Conservation (phyloP, 352 stramenopile species). For the Lagenidium giganteum region DNA sequence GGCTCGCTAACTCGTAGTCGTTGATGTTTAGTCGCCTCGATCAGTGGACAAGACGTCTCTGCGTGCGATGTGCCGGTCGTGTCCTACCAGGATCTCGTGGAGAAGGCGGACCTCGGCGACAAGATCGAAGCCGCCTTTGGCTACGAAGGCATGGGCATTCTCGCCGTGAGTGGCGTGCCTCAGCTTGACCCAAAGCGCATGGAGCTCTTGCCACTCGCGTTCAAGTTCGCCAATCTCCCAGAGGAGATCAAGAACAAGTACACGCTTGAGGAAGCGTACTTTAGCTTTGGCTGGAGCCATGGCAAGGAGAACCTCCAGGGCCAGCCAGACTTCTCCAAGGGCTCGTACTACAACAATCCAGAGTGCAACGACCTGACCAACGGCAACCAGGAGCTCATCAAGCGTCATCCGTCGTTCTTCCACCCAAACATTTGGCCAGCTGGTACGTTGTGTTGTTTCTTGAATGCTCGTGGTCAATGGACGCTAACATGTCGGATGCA, state of each 20-base stretch:
- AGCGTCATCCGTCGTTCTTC: conserved; percentile 87
- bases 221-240: conserved; percentile 78
- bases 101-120: conserved; percentile 35
- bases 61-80: conserved; percentile 58
- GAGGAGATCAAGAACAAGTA: conserved; percentile 73
- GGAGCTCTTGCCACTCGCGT: conserved; percentile 83
- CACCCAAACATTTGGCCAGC: conserved; percentile 89
- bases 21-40: no score
- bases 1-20: no score
- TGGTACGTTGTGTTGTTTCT: conserved; percentile 14
- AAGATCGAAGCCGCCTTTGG: conserved; percentile 83
- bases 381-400: conserved; percentile 70
- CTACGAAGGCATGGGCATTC: conserved; percentile 86
- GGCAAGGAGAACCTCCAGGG: conserved; percentile 94
- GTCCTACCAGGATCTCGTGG: conserved; percentile 43
- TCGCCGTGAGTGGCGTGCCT: conserved; percentile 86
- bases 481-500: neutral
- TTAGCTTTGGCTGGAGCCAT: conserved; percentile 95
- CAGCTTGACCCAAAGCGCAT: conserved; percentile 66
- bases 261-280: conserved; percentile 86
- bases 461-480: no score
- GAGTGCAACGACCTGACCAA: conserved; percentile 82
- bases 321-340: conserved; percentile 92
- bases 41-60: neutral
- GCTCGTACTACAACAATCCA: conserved; percentile 97